Conservation (phyloP, 345 rosid species). For the Trapa incisa region DNA sequence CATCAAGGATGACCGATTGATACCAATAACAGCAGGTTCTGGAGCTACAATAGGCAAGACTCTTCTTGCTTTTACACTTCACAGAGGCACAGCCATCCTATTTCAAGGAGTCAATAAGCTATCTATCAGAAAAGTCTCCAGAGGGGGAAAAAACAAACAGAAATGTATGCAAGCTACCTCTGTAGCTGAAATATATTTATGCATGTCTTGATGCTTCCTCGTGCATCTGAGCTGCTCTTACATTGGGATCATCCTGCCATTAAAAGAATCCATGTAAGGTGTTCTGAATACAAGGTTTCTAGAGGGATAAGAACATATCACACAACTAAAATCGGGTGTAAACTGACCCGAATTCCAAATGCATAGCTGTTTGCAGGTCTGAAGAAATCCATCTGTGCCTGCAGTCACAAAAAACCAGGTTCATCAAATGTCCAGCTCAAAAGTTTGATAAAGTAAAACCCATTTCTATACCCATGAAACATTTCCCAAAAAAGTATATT, state of each 20-base stretch:
- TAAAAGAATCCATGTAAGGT: neutral
- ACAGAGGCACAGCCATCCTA: too few species aligned
- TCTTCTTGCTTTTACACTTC: too few species aligned
- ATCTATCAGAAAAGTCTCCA: neutral
- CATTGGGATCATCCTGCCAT: slow-evolving; percentile 63
- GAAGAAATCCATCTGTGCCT: slow-evolving; percentile 73
- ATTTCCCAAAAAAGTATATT: too few species aligned
- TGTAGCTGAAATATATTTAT: slow-evolving; percentile 13
- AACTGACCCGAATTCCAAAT: slow-evolving; percentile 53
- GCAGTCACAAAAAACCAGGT: slow-evolving; percentile 10
- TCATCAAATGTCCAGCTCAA: neutral
- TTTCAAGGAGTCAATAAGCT: neutral
- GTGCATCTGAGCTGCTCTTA: slow-evolving; percentile 57
- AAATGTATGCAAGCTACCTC: slow-evolving; percentile 4
- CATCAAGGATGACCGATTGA: too few species aligned
- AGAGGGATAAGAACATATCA: neutral
- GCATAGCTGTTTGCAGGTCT: slow-evolving; percentile 33
- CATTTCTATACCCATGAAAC: too few species aligned
- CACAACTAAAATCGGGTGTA: slow-evolving; percentile 5
- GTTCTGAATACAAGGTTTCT: neutral
- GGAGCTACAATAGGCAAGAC: too few species aligned
- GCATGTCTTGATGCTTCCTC: slow-evolving; percentile 68
- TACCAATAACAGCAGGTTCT: too few species aligned
- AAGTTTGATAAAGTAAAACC: neutral
- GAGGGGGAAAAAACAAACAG: neutral